Evolutionary conservation across 257 asterid species (phyloP), one percentile per base, ranked within the genome.

Genomic region (Penstemon eatonii): DNA sequence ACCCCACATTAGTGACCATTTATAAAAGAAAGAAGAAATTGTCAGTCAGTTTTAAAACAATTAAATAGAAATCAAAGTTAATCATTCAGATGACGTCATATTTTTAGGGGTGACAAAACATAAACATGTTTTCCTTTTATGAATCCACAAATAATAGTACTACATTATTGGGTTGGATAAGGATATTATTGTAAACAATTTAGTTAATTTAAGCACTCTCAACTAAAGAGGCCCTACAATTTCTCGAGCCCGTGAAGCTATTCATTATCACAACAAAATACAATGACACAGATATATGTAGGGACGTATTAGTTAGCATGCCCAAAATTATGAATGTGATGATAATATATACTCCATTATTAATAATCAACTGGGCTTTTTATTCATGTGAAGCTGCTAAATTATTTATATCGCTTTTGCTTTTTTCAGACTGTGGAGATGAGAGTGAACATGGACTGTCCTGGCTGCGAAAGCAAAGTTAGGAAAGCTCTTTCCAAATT

Each of bases 401-500:
- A 0, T 25, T 25, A 25, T 8, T 33, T 47, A 54, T 13, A 47
- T 38, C 15, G 43, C 11, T 56, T 12, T 50, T 74, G 47, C 63
- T 60, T 57, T n/a, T n/a, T 68, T 63, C 81, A 90, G 96, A 88
- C 88, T 70, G 90, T 84, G 78, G 90, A 84, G 87, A 75, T 90
- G 92, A 86, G 89, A 76, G 92, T 90, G 78, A 84, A 84, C 86
- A 79, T 90, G 89, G 97, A 90, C 70, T 90, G 97, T 69, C 84
- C 74, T n/a, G 94, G 97, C 58, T 88, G 97, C 49, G 85, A 86
- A 71, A 76, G 65, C 58, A 90, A 72, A 75, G 76, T 88, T 36
- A 86, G 37, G 71, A 90, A 85, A 67, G 87, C 91, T 36, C 86
- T 90, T 43, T 71, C 73, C 61, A 85, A 83, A 73, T 71, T 90